Conservation (phyloP, 2,329 filamentous ascomycete species). For the Remersonia thermophila region DNA sequence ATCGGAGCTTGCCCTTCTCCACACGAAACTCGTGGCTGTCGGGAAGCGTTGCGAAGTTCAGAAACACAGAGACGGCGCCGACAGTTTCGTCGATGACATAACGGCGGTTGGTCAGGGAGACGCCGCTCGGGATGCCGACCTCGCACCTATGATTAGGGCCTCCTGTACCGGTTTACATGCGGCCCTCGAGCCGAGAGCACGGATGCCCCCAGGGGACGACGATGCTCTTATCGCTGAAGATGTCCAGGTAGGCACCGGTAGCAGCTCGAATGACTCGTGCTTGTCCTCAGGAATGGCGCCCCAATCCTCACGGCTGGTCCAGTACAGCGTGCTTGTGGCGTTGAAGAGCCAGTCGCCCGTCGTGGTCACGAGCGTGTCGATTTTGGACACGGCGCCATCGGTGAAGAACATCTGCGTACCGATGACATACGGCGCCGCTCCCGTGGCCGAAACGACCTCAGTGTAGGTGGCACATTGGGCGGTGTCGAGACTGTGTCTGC, state of each 20-base stretch:
- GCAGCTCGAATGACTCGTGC: slow-evolving; percentile 20
- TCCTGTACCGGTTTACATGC: slow-evolving; percentile 17
- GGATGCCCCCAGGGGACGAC: slow-evolving; percentile 18
- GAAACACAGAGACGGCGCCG: slow-evolving; percentile 18
- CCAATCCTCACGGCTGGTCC: slow-evolving; percentile 16
- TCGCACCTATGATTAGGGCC: slow-evolving; percentile 16
- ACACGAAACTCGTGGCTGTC: slow-evolving; percentile 22
- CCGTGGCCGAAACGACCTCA: slow-evolving; percentile 16
- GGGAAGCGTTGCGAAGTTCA: slow-evolving; percentile 18
- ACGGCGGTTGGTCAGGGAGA: slow-evolving; percentile 16
- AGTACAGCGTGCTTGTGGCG: slow-evolving; percentile 18
- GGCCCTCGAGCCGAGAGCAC: slow-evolving; percentile 20
- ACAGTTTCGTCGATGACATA: slow-evolving; percentile 22
- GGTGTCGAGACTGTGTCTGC: slow-evolving; percentile 19
- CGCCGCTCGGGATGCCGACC: slow-evolving; percentile 18
- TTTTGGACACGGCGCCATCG: slow-evolving; percentile 9
- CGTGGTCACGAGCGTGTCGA: slow-evolving; percentile 19
- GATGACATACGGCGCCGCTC: slow-evolving; percentile 25
- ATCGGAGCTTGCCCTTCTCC: slow-evolving; percentile 19
- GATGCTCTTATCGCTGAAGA: slow-evolving; percentile 17
- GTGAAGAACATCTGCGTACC: slow-evolving; percentile 25
- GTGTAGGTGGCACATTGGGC: slow-evolving; percentile 20
- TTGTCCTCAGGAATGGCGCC: slow-evolving; percentile 15
- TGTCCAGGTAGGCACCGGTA: slow-evolving; percentile 20
- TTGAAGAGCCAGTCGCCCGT: slow-evolving; percentile 22